These are phyloP conservation scores for Talaromyces islandicus DNA, from an alignment of 2,329 filamentous ascomycete genomes.

Conservation along the genomic window DNA sequence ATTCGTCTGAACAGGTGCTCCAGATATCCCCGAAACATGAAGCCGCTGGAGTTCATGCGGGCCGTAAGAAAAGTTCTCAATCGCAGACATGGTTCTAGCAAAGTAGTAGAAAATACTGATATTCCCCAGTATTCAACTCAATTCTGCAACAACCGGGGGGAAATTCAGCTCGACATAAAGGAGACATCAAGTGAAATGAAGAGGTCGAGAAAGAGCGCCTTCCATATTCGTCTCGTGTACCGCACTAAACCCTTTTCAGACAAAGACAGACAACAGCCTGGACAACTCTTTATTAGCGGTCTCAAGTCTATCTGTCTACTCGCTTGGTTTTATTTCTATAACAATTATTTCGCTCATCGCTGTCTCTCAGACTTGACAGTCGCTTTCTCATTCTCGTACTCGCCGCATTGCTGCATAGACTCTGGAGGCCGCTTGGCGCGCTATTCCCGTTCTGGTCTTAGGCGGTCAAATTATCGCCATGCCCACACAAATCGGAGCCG, in stretches of 20 bases:
- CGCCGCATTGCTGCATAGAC: background rate
- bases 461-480: conserved; percentile 23
- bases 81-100: background rate
- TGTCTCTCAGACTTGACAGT: background rate
- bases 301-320: background rate
- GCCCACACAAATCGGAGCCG: conserved; percentile 26
- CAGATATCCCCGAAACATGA: conserved; percentile 20
- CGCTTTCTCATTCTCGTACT: background rate
- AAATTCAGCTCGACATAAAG: background rate
- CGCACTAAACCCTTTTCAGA: background rate
- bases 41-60: conserved; percentile 29
- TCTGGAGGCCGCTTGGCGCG: conserved; percentile 22
- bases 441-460: conserved; percentile 19
- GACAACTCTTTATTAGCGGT: background rate
- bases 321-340: background rate
- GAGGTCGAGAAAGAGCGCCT: background rate
- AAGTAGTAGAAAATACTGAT: background rate
- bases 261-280: background rate
- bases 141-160: background rate
- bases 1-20: conserved; percentile 3
- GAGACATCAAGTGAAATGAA: background rate
- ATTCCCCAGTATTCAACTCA: background rate
- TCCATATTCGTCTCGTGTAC: background rate
- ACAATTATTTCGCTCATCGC: background rate
- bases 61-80: conserved; percentile 15